Evolutionary conservation across 306 rosid genomes (phyloP), one percentile per base, ranked within the genome.

Genomic region (Benincasa hispida): DNA sequence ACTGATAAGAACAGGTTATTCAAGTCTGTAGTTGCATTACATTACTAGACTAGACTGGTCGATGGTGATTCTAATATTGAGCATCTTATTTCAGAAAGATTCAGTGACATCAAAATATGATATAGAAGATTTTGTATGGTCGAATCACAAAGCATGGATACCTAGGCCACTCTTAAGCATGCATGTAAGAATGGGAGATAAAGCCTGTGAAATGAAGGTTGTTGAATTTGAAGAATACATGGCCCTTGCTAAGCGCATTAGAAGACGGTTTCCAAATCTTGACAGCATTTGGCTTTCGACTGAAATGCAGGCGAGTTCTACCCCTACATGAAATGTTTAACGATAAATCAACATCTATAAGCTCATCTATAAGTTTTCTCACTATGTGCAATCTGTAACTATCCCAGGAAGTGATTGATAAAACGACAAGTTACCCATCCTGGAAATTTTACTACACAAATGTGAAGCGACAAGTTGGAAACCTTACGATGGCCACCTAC

Each of bases 131-230:
- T 89, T 81, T 58, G 96, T 94, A 78, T 90, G 97, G 97, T 92
- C 97, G 48, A 90, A 86, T 79, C 97, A 90, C 84, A 89, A 85
- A 83, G 86, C 95, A 61, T 90, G 99, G 99, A 79, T 87, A 6
- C 99, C 99, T 17, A 82, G 91, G 87, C 97, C 96, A 37, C 82
- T 90, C 50, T 85, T 91, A 51, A 93, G 96, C 84, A 81, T 93
- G 89, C 98, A 93, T 77, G 95, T 93, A 32, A 89, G 98, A 81
- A 91, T 88, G 96, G 97, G 96, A 80, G 98, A 93, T 81, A 90
- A 92, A 81, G 96, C 96, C 59, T 85, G 89, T 19, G 99, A 94
- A 89, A 90, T 94, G 99, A 90, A 82, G 84, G 83, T 92, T 4
- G 91, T 86, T 75, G 95, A 85, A 34, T 92, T 92, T 77, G 88